A percentile compares a stretch with the other conserved stretches of the same genome.
phyloP scores from a whole-genome alignment of 2,329 filamentous ascomycete species.

The Curvularia verruculosa region DNA sequence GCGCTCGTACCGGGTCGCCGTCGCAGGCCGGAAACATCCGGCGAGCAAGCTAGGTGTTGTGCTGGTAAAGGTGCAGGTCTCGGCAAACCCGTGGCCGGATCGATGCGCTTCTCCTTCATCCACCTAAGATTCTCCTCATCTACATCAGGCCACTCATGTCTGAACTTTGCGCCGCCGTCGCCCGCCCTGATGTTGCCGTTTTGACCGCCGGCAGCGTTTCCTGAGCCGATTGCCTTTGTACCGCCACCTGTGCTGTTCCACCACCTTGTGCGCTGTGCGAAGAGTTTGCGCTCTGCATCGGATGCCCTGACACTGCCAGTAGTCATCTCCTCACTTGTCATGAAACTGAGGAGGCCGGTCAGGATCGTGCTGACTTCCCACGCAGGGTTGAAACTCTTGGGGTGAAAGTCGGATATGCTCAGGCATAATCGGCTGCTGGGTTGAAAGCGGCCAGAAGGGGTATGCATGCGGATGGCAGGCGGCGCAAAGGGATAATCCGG shows the following conservation, averaged over 20 bases:
- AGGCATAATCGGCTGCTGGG: slow-evolving; percentile 90
- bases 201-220: slow-evolving; percentile 57
- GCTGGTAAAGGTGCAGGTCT: slow-evolving; percentile 55
- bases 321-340: slow-evolving; percentile 99
- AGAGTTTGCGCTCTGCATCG: slow-evolving; percentile 75
- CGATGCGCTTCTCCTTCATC: slow-evolving; percentile 84
- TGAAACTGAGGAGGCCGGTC: slow-evolving; percentile 92
- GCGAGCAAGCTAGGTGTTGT: slow-evolving; percentile 62
- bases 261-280: slow-evolving; percentile 82
- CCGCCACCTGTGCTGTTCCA: slow-evolving; percentile 97
- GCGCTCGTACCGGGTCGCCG: slow-evolving; percentile 66
- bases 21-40: slow-evolving; percentile 66
- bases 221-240: slow-evolving; percentile 60
- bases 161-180: slow-evolving; percentile 90
- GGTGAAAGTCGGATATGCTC: slow-evolving; percentile 96
- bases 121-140: slow-evolving; percentile 90
- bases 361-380: slow-evolving; percentile 98
- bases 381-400: slow-evolving; percentile 95
- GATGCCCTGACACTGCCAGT: slow-evolving; percentile 84
- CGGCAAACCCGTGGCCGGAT: slow-evolving; percentile 73
- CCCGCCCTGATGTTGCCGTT: slow-evolving; percentile 75
- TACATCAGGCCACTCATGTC: slow-evolving; percentile 84
- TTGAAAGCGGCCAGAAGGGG: slow-evolving; percentile 92
- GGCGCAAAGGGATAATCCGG: slow-evolving; percentile 97
- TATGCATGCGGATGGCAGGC: slow-evolving; percentile 98